Conservation (phyloP, 179 eudicot genomes). For the Nepenthes alata region DNA sequence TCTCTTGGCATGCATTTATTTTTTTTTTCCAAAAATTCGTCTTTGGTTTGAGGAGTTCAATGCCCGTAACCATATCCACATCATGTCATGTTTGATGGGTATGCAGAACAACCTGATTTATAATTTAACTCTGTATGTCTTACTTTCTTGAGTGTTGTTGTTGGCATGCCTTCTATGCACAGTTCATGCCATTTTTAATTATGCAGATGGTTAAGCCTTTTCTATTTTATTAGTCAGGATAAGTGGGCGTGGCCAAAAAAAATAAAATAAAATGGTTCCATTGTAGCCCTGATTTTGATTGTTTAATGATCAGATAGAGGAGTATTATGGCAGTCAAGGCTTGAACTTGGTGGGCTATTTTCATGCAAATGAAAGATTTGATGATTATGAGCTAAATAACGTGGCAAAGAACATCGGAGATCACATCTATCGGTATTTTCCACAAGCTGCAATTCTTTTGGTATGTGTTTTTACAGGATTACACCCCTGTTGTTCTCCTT, state of each 20-base stretch:
- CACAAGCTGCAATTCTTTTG: conserved; percentile 77
- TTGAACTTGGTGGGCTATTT: conserved; percentile 84
- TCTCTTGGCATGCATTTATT: too few relatives aligned
- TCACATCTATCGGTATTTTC: conserved; percentile 73
- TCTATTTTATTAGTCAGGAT: too few relatives aligned
- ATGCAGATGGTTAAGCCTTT: too few relatives aligned
- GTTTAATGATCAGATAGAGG: conserved; percentile 52
- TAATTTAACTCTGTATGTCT: neutral
- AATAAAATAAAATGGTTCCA: neutral
- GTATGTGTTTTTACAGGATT: conserved; percentile 19
- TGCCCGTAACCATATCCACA: too few relatives aligned
- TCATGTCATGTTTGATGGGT: too few relatives aligned
- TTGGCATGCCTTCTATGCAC: neutral
- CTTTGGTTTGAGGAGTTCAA: too few relatives aligned
- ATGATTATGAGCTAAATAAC: conserved; percentile 59
- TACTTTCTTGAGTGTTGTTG: neutral
- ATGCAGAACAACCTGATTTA: too few relatives aligned
- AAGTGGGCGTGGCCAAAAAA: too few relatives aligned
- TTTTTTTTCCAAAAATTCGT: too few relatives aligned
- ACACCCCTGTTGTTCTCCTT: neutral
- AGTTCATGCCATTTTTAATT: neutral
- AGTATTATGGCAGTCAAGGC: conserved; percentile 59
- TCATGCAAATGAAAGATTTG: conserved; percentile 86
- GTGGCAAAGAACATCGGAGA: conserved; percentile 88
- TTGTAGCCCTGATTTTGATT: neutral